phyloP scores from a whole-genome alignment of 1,139 yeast genomes.

The Scheffersomyces segobiensis region DNA sequence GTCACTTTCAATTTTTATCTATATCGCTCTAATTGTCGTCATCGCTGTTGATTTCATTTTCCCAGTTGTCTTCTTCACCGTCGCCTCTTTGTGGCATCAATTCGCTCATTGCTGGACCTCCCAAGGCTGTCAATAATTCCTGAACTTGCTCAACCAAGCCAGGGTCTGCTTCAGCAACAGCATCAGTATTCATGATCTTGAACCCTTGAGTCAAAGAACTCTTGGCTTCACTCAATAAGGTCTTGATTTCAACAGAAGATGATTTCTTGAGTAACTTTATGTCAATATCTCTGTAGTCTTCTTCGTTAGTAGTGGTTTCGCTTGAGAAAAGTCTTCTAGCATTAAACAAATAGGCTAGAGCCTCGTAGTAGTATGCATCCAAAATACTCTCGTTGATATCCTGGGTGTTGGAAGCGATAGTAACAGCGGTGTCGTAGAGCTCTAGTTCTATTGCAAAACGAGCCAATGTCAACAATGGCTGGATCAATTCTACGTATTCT shows the following conservation, averaged over 20 bases:
- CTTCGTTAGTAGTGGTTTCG: constrained; percentile 22
- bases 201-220: constrained; percentile 58
- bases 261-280: constrained; percentile 22
- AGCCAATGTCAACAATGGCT: constrained; percentile 68
- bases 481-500: constrained; percentile 63
- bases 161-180: constrained; percentile 45
- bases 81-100: constrained; percentile 46
- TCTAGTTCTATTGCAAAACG: constrained; percentile 80
- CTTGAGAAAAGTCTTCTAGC: constrained; percentile 42
- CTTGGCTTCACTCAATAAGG: constrained; percentile 46
- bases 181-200: constrained; percentile 47
- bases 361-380: constrained; percentile 81
- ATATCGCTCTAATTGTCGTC: constrained; percentile 4
- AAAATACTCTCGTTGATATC: constrained; percentile 82
- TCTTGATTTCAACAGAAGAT: constrained; percentile 28
- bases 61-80: constrained; percentile 45
- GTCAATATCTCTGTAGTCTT: constrained; percentile 52
- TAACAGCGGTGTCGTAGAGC: constrained; percentile 61
- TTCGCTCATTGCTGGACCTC: constrained; percentile 57
- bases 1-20: background rate
- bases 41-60: constrained; percentile 42
- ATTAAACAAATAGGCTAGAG: constrained; percentile 65
- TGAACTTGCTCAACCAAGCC: constrained; percentile 57
- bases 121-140: constrained; percentile 52
- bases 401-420: constrained; percentile 60